These are phyloP conservation scores for Diaporthe sp. DNA, from an alignment of 2,329 filamentous ascomycete species.

Conservation along the genomic window DNA sequence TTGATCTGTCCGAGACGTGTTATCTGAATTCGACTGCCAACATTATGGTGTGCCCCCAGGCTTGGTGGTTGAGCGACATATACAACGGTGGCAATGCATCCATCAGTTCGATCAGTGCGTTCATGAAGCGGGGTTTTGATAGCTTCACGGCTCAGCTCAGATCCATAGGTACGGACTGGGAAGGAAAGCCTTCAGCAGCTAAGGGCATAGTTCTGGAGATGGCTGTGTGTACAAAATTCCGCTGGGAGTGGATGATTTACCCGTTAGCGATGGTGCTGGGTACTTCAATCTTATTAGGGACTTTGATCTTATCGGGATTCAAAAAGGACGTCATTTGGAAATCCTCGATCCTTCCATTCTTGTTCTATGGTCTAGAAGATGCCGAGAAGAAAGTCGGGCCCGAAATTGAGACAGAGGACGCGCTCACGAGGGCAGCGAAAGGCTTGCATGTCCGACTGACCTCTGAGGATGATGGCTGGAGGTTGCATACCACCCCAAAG, in stretches of 20 bases:
- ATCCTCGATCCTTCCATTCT: background rate
- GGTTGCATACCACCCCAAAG: background rate
- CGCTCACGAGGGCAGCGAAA: background rate
- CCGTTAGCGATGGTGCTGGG: background rate
- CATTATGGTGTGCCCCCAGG: background rate
- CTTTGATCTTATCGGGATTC: background rate
- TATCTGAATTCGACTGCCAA: background rate
- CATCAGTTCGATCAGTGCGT: background rate
- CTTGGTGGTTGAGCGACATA: slow-evolving; percentile 1
- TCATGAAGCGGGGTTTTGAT: slow-evolving; percentile 9
- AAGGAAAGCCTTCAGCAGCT: background rate
- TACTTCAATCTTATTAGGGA: background rate
- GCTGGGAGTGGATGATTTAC: slow-evolving; percentile 13
- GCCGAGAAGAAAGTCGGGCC: background rate
- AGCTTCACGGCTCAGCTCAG: slow-evolving; percentile 3
- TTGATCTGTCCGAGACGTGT: background rate
- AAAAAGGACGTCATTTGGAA: slow-evolving; percentile 6
- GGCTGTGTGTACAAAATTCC: background rate
- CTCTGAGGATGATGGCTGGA: background rate
- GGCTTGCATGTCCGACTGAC: background rate
- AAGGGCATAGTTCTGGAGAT: background rate
- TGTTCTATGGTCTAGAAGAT: slow-evolving; percentile 4
- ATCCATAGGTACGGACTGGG: slow-evolving; percentile 1
- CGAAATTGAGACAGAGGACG: background rate
- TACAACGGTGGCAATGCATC: background rate